Evolutionary conservation across 495 filamentous ascomycete species (phyloP), one percentile per base, ranked within the genome.

Genomic region (Aspergillus egyptiacus): DNA sequence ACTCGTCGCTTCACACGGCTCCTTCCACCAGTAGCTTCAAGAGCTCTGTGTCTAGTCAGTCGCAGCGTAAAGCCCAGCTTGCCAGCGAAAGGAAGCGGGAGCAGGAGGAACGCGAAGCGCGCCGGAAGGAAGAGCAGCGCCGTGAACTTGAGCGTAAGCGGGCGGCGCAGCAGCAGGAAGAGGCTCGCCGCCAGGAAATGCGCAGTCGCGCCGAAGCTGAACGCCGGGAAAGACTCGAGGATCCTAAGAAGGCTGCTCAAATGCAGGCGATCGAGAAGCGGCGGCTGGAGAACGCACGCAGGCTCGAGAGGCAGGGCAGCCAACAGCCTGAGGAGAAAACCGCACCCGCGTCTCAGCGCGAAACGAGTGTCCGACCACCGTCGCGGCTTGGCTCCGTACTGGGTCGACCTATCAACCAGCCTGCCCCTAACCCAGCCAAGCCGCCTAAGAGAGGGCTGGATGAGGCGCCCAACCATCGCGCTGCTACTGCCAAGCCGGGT

Each of bases 61-160:
- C 80, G 25, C 67, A 72, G 57, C 71, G 76, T 61, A 57, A 81
- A 72, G 55, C 79, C 64, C 46, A 89, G 77, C 62, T 83, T 74
- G 41, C 72, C 78, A 80, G 81, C n/a, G 86, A 85, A 37, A 79
- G 77, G 55, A 87, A 87, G 63, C 87, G 82, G 55, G 86, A 91
- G 57, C 64, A 80, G 58, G 88, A 93, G 55, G 86, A 91, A 60
- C 80, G 78, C 27, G 85, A 85, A 35, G 78, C 80, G 14, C 83
- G 87, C 53, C 81, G 83, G n/a, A 89, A 84, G 58, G 83, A 82
- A 22, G 86, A 94, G 20, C 82, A 83, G 24, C 87, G 87, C 63
- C 78, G 78, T 1, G 87, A 91, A 55, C 63, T 83, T 19, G 89
- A 93, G 55, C 83, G 86, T 42, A 89, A 85, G 65, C 77, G 84